A percentile compares a stretch with the other conserved stretches of the same genome.
phyloP scores from a whole-genome alignment of 192 early-diverging fungal species.

The Umbelopsis vinacea region DNA sequence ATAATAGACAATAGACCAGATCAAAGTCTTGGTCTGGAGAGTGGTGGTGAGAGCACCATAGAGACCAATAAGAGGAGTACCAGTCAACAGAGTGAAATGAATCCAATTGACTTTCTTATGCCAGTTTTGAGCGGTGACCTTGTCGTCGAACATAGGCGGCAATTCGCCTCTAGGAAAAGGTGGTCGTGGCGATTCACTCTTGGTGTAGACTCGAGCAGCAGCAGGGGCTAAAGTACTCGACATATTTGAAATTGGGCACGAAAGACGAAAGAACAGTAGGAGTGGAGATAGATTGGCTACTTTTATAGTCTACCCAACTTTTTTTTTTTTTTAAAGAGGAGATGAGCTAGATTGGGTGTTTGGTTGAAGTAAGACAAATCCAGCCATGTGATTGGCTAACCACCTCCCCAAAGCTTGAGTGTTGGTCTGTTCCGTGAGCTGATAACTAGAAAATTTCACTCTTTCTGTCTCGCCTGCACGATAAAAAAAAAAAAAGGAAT shows the following conservation, averaged over 20 bases:
- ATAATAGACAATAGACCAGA: conserved; percentile 76
- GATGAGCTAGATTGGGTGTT: conserved; percentile 8
- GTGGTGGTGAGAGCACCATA: conserved; percentile 79
- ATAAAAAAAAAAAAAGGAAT: too few relatives aligned
- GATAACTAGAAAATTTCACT: too few relatives aligned
- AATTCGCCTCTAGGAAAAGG: conserved; percentile 28
- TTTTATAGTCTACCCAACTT: conserved; percentile 3
- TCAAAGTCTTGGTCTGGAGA: conserved; percentile 67
- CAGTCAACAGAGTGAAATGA: conserved; percentile 62
- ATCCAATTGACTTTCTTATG: conserved; percentile 71
- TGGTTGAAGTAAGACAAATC: conserved; percentile 11
- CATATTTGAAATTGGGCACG: conserved; percentile 8
- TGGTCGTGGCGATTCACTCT: conserved; percentile 35
- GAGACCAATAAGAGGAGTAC: conserved; percentile 78
- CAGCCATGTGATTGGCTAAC: conserved; percentile 11
- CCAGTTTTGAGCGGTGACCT: conserved; percentile 55
- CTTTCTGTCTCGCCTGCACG: too few relatives aligned
- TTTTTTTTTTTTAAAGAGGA: conserved; percentile 20
- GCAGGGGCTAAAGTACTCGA: conserved; percentile 11
- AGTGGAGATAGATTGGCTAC: background rate
- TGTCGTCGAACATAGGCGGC: conserved; percentile 45
- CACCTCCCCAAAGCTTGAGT: conserved; percentile 19
- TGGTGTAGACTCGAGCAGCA: conserved; percentile 29
- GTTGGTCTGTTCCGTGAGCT: conserved; percentile 1
- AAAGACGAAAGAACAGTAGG: background rate